Conservation (phyloP, 345 rosid genomes). For the Trapa incisa region DNA sequence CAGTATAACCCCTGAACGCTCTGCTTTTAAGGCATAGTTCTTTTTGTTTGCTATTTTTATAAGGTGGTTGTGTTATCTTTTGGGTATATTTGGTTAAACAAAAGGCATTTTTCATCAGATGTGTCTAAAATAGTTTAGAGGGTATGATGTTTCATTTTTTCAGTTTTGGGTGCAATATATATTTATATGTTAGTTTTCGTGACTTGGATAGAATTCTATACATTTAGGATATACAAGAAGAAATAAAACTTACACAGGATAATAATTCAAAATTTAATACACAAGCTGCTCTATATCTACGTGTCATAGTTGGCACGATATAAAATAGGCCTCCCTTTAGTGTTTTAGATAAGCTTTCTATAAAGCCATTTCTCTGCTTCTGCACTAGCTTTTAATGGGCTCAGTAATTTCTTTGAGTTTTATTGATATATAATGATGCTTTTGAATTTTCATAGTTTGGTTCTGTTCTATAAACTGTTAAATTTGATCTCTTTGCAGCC, state of each 20-base stretch:
- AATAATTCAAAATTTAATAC: not conserved
- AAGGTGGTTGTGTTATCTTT: not conserved
- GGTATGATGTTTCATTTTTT: not conserved
- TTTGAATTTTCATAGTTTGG: not conserved
- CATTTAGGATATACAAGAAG: not conserved
- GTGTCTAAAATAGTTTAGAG: not conserved
- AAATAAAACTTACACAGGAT: not conserved
- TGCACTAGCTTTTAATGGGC: not conserved
- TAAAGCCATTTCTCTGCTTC: not conserved
- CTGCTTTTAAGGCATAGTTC: not conserved
- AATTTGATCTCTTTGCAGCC: constrained; percentile 13
- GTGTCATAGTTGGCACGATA: not conserved
- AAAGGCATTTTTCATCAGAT: not conserved
- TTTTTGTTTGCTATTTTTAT: not conserved
- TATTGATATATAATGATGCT: not conserved
- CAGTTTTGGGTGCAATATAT: not conserved
- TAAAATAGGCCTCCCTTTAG: not conserved
- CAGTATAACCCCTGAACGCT: not conserved
- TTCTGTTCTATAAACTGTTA: not conserved
- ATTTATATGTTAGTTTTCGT: not conserved
- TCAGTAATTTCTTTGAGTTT: not conserved
- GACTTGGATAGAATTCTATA: not conserved
- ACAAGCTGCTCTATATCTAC: not conserved
- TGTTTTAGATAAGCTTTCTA: no score
- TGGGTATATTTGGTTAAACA: not conserved